phyloP scores from a whole-genome alignment of 805 yeast genomes.

The Pichia pseudocactophila region DNA sequence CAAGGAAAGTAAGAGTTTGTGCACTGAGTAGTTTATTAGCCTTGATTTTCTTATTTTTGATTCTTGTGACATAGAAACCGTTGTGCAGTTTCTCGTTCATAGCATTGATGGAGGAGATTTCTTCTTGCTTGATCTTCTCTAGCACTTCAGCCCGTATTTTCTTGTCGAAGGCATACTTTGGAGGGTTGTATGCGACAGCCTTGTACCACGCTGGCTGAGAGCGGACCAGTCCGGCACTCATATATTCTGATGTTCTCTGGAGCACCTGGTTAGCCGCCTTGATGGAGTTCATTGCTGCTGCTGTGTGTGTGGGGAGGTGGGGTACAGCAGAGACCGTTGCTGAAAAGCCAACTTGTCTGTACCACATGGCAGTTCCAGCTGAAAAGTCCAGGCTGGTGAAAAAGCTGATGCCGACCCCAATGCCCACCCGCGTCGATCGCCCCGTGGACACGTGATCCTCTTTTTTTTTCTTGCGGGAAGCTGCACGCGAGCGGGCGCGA shows the following conservation, averaged over 20 bases:
- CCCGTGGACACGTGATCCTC: too few species aligned
- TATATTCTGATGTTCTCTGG: conserved; percentile 69
- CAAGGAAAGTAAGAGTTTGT: conserved; percentile 48
- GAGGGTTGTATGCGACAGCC: conserved; percentile 78
- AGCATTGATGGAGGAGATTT: conserved; percentile 15
- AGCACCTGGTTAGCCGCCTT: conserved; percentile 69
- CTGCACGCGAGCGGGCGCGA: background rate
- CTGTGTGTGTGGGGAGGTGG: too few species aligned
- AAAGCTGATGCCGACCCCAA: too few species aligned
- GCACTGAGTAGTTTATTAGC: conserved; percentile 36
- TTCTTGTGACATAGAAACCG: conserved; percentile 39
- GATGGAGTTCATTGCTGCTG: conserved; percentile 59
- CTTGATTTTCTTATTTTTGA: conserved; percentile 30
- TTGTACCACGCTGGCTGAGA: conserved; percentile 84
- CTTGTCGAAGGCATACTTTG: conserved; percentile 52
- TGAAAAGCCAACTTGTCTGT: too few species aligned
- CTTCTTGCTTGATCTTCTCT: conserved; percentile 17
- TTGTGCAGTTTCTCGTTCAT: conserved; percentile 7
- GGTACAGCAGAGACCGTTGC: too few species aligned
- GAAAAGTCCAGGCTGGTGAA: too few species aligned
- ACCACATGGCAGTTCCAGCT: too few species aligned
- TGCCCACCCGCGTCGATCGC: background rate
- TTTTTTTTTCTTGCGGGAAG: background rate
- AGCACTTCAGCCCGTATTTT: conserved; percentile 28
- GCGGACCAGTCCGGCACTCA: conserved; percentile 59